Evolutionary conservation across 2,329 filamentous ascomycete species (phyloP), one percentile per base, ranked within the genome.

Genomic region (Fusarium mundagurra): DNA sequence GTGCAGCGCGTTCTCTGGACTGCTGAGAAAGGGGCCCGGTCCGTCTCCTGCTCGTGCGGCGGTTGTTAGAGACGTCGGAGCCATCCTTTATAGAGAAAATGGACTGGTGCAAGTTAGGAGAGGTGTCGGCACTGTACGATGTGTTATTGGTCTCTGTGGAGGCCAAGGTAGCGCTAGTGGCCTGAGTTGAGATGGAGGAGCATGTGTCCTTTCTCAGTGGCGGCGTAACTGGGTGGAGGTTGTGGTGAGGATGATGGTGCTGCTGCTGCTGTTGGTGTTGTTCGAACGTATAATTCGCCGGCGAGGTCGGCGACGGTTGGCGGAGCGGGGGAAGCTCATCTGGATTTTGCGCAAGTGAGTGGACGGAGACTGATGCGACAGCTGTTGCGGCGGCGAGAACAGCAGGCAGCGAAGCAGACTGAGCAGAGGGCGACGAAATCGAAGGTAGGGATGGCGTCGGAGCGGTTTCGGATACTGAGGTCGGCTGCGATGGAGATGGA

Each of bases 11-110:
- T 75, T 90, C 88, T 79, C 89, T 85, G 76, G 90, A 89, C 71
- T 88, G 84, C 61, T 88, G 85, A 38, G 88, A 89, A 71, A 91
- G 83, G 70, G 89, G 89, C 47, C 89, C 89, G 71, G 88, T 90
- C 64, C 89, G 87, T 80, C 89, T 86, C 77, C 89, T 86, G 78
- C 87, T 90, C 71, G 88, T 84, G 76, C 88, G 87, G 75, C 87
- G 87, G 78, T 83, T 85, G 78, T 86, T 85, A 82, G 84, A 85
- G 79, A 87, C 82, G 80, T 89, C 87, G 80, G 84, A 83, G 70
- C 87, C 88, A 84, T 89, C 88, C 81, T 86, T 86, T 72, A 88
- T 82, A 69, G 87, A 87, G 80, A 89, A 89, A 78, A 88, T 87
- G 75, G 85, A 86, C 79, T 89, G 87, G 62, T 84, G 81, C 75